A percentile compares a stretch with the other conserved stretches of the same genome.
Conservation (phyloP, 768 basidiomycete species). For the Boletus reticulatus region DNA sequence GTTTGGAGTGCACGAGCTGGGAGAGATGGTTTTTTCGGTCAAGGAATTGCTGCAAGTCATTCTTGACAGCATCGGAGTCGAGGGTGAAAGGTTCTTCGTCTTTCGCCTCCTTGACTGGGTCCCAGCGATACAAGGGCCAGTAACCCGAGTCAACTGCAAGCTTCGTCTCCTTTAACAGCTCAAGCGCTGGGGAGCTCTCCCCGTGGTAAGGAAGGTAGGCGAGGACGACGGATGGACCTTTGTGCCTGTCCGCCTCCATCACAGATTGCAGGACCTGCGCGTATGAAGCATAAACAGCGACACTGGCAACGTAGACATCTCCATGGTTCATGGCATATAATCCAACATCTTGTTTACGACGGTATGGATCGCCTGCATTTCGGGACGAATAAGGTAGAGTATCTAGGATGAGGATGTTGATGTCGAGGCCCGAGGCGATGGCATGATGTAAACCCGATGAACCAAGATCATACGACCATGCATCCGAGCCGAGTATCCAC, state of each 20-base stretch:
- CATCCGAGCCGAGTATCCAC: conserved; percentile 99
- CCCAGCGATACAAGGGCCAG: conserved; percentile 99
- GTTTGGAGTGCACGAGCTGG: conserved; percentile 81
- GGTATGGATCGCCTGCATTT: conserved; percentile 61
- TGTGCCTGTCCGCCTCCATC: conserved; percentile 85
- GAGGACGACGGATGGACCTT: conserved; percentile 88
- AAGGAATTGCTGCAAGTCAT: conserved; percentile 89
- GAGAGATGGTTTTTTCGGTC: conserved; percentile 96
- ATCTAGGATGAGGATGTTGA: conserved; percentile 96
- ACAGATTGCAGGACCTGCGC: conserved; percentile 90
- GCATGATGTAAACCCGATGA: conserved; percentile 94
- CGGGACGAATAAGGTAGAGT: conserved; percentile 85
- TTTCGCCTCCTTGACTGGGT: conserved; percentile 75
- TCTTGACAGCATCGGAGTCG: conserved; percentile 92
- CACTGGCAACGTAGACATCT: conserved; percentile 91
- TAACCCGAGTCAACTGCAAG: conserved; percentile 94
- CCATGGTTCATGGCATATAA: conserved; percentile 99
- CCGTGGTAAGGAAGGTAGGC: conserved; percentile 89
- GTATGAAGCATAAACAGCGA: conserved; percentile 96
- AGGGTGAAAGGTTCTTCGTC: conserved; percentile 87
- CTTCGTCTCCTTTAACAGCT: conserved; percentile 96
- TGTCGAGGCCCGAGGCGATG: conserved; percentile 84
- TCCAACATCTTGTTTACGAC: conserved; percentile 94
- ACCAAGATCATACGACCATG: conserved; percentile 97
- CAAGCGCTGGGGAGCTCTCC: conserved; percentile 76